Evolutionary conservation across 495 filamentous ascomycete species (phyloP).

Genomic region (Daldinia vernicosa): DNA sequence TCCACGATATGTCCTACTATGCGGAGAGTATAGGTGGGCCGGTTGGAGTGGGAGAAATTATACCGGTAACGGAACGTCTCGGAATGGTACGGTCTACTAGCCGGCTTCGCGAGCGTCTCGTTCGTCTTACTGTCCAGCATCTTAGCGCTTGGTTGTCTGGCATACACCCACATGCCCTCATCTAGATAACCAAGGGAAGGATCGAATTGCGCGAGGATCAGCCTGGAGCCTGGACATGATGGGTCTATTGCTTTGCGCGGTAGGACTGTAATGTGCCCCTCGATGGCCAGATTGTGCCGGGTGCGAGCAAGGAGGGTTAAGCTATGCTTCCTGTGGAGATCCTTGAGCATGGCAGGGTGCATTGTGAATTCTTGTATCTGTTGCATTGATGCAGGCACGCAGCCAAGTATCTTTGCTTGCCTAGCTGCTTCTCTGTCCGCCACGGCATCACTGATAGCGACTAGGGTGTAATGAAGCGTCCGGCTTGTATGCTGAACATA

Average conservation of each 20-base stretch:
- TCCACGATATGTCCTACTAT: constrained; percentile 22
- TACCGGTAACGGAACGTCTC: background rate
- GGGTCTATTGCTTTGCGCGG: background rate
- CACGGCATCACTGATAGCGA: background rate
- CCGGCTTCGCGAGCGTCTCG: background rate
- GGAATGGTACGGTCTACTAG: background rate
- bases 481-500: constrained; percentile 1
- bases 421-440: background rate
- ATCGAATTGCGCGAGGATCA: constrained; percentile 8
- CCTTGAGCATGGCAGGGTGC: background rate
- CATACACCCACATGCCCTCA: constrained; percentile 26
- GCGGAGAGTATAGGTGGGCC: background rate
- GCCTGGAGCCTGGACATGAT: background rate
- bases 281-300: constrained; percentile 6
- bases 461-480: constrained; percentile 6
- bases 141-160: background rate
- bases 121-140: background rate
- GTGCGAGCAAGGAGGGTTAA: constrained; percentile 9
- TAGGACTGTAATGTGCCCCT: background rate
- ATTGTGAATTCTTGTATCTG: background rate
- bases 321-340: background rate
- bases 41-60: background rate
- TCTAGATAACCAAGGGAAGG: background rate
- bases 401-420: background rate
- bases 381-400: background rate